A percentile compares a stretch with the other conserved stretches of the same genome.
Evolutionary conservation across 1,284 basidiomycete genomes (phyloP).

Genomic region (Kalmanozyma brasiliensis): DNA sequence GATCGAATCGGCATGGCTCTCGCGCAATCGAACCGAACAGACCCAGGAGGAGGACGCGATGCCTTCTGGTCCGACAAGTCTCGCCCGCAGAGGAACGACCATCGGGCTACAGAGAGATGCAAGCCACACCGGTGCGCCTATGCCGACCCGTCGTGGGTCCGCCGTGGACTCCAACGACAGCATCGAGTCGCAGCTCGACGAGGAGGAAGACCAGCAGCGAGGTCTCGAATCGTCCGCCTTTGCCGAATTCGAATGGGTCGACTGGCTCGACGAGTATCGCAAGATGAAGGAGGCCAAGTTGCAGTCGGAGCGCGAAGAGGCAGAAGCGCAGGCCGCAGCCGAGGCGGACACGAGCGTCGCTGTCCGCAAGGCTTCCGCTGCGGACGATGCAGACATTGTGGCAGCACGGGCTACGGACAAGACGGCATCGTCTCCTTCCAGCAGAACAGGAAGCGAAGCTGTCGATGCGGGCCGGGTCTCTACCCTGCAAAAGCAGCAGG

Average conservation of each 20-base stretch:
- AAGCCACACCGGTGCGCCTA: slow-evolving; percentile 12
- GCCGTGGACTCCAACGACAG: slow-evolving; percentile 46
- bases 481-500: slow-evolving; percentile 33
- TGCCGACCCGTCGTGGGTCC: slow-evolving; percentile 34
- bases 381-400: neutral
- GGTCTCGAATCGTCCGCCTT: slow-evolving; percentile 32
- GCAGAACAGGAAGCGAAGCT: slow-evolving; percentile 33
- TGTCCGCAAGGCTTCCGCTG: neutral
- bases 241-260: slow-evolving; percentile 73
- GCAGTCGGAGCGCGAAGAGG: slow-evolving; percentile 67
- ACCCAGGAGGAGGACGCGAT: slow-evolving; percentile 12
- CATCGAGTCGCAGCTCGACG: slow-evolving; percentile 47
- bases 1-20: slow-evolving; percentile 5
- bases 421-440: slow-evolving; percentile 6
- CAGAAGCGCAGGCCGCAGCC: slow-evolving; percentile 38
- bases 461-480: slow-evolving; percentile 27
- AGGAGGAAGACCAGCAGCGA: slow-evolving; percentile 38
- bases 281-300: slow-evolving; percentile 73
- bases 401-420: neutral
- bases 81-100: slow-evolving; percentile 48
- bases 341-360: slow-evolving; percentile 6
- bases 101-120: slow-evolving; percentile 36
- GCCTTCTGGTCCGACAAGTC: slow-evolving; percentile 18
- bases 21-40: slow-evolving; percentile 7
- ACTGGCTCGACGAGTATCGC: slow-evolving; percentile 74